Percentiles rank a stretch among this genome's conserved stretches.
phyloP scores from a whole-genome alignment of 2,329 filamentous ascomycete genomes.

The Aaosphaeria pasadenensis region DNA sequence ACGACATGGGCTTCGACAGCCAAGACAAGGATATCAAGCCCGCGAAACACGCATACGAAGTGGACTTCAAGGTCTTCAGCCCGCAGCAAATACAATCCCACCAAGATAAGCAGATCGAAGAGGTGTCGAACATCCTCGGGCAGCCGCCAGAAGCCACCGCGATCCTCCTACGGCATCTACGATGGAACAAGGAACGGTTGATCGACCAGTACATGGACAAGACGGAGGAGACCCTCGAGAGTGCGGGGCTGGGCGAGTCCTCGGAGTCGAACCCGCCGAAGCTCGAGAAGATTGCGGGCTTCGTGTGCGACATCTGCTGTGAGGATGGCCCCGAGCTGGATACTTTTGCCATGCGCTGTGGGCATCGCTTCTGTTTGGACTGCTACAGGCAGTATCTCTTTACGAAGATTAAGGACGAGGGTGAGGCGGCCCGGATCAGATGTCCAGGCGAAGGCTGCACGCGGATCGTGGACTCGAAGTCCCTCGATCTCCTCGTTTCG shows the following conservation, averaged over 20 bases:
- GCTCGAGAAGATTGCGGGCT: slow-evolving; percentile 69
- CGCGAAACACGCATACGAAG: slow-evolving; percentile 73
- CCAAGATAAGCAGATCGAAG: slow-evolving; percentile 80
- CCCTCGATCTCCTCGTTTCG: slow-evolving; percentile 71
- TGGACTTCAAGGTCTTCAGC: slow-evolving; percentile 77
- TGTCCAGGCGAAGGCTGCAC: slow-evolving; percentile 87
- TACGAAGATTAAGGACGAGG: slow-evolving; percentile 93
- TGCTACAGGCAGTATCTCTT: slow-evolving; percentile 89
- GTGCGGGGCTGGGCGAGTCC: slow-evolving; percentile 70
- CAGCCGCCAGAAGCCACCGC: slow-evolving; percentile 86
- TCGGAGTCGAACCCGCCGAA: slow-evolving; percentile 52
- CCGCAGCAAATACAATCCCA: slow-evolving; percentile 79
- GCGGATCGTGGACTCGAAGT: slow-evolving; percentile 86
- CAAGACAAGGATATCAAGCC: slow-evolving; percentile 72
- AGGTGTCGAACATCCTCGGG: slow-evolving; percentile 88
- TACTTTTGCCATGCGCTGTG: slow-evolving; percentile 93
- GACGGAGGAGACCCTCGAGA: slow-evolving; percentile 74
- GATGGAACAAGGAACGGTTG: slow-evolving; percentile 95
- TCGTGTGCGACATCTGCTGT: slow-evolving; percentile 93
- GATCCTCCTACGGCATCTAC: slow-evolving; percentile 81
- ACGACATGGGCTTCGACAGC: slow-evolving; percentile 59
- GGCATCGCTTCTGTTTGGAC: slow-evolving; percentile 86
- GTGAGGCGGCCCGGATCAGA: slow-evolving; percentile 90
- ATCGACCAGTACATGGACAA: slow-evolving; percentile 97
- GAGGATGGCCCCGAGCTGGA: slow-evolving; percentile 75